Percentiles rank a stretch among this genome's conserved stretches.
These are phyloP conservation scores for Solanum ossicruentum DNA, from an alignment of 257 asterid species.

Conservation along the genomic window DNA sequence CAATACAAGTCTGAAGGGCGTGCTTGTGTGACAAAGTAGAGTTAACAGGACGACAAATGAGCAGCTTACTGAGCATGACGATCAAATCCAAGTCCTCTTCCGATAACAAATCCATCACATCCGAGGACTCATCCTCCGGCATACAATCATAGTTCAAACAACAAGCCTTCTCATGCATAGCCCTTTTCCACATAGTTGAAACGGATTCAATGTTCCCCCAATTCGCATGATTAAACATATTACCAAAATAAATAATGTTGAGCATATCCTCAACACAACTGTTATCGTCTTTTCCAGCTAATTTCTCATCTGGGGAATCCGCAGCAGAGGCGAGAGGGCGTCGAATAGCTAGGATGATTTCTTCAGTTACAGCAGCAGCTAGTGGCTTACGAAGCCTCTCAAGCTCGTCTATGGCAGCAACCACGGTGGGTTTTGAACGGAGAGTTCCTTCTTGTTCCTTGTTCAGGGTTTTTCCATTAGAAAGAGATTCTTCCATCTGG, in stretches of 20 bases:
- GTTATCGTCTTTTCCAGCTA: background rate
- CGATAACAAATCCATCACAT: slow-evolving; percentile 38
- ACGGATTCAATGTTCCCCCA: background rate
- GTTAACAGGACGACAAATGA: slow-evolving; percentile 51
- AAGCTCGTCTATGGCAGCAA: slow-evolving; percentile 62
- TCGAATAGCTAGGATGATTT: slow-evolving; percentile 32
- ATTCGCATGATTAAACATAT: slow-evolving; percentile 49
- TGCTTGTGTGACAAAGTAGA: slow-evolving; percentile 63
- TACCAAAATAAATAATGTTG: slow-evolving; percentile 53
- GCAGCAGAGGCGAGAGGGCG: background rate
- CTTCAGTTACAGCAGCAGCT: slow-evolving; percentile 50
- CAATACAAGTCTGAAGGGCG: slow-evolving; percentile 48
- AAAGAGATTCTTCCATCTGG: slow-evolving; percentile 63
- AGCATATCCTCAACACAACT: slow-evolving; percentile 37
- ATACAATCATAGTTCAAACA: slow-evolving; percentile 81
- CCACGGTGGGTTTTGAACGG: slow-evolving; percentile 40
- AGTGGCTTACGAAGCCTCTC: slow-evolving; percentile 66
- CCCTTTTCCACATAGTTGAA: slow-evolving; percentile 39
- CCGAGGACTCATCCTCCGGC: slow-evolving; percentile 48
- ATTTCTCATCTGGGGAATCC: background rate
- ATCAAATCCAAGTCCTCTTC: slow-evolving; percentile 75
- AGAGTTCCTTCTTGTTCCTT: slow-evolving; percentile 79
- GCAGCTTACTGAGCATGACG: slow-evolving; percentile 38
- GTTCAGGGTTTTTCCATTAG: slow-evolving; percentile 57
- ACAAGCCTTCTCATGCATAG: slow-evolving; percentile 61